Evolutionary conservation across 257 asterid genomes (phyloP).

Genomic region (Avicennia marina): DNA sequence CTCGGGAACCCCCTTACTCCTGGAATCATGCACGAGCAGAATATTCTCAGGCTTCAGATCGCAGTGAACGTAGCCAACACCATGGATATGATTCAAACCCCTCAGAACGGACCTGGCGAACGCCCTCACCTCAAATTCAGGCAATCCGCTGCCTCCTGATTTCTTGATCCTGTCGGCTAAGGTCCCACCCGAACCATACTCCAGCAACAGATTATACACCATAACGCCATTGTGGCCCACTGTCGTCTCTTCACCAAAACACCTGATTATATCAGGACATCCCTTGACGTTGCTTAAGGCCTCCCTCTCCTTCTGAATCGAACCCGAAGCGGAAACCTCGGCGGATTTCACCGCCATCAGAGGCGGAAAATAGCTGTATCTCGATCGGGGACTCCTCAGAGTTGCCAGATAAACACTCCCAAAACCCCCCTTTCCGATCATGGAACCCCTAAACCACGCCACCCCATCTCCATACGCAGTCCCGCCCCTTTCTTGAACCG

Average conservation of each 20-base stretch:
- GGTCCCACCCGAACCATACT: slow-evolving; percentile 86
- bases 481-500: slow-evolving; percentile 13
- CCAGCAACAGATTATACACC: slow-evolving; percentile 74
- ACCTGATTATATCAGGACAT: slow-evolving; percentile 50
- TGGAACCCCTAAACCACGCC: slow-evolving; percentile 76
- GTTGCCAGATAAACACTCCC: slow-evolving; percentile 83
- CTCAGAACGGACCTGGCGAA: slow-evolving; percentile 52
- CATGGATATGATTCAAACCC: slow-evolving; percentile 61
- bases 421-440: slow-evolving; percentile 86
- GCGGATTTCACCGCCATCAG: slow-evolving; percentile 93
- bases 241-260: slow-evolving; percentile 84
- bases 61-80: slow-evolving; percentile 75
- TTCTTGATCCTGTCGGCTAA: slow-evolving; percentile 56
- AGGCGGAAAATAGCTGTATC: slow-evolving; percentile 56
- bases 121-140: slow-evolving; percentile 58
- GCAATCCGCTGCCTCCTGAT: slow-evolving; percentile 46
- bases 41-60: slow-evolving; percentile 87
- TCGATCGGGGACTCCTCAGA: slow-evolving; percentile 66
- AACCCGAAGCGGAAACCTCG: slow-evolving; percentile 75
- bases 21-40: slow-evolving; percentile 41
- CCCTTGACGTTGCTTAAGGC: slow-evolving; percentile 58
- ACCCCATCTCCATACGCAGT: slow-evolving; percentile 81
- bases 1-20: slow-evolving; percentile 3
- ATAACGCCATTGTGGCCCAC: slow-evolving; percentile 55
- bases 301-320: slow-evolving; percentile 90